These are phyloP conservation scores for Diaporthe eres DNA, from an alignment of 2,329 filamentous ascomycete genomes.

Conservation along the genomic window DNA sequence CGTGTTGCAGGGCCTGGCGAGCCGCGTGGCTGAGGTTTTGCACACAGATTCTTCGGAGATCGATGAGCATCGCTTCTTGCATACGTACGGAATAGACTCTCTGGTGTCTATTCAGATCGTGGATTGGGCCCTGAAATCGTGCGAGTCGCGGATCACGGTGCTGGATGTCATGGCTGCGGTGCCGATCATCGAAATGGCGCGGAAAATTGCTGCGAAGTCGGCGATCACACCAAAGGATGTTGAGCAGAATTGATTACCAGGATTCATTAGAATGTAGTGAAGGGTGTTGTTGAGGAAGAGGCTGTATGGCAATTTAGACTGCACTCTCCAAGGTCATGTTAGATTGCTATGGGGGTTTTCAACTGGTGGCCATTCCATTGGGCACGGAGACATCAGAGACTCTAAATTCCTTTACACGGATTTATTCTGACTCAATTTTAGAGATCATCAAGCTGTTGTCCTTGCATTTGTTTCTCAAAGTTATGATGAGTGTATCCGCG, in stretches of 20 bases:
- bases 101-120: neutral
- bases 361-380: neutral
- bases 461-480: too few species aligned
- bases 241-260: neutral
- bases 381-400: neutral
- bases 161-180: conserved; percentile 15
- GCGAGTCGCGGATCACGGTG: conserved; percentile 1
- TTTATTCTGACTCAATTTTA: neutral
- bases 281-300: neutral
- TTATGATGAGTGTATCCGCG: too few species aligned
- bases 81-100: neutral
- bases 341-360: neutral
- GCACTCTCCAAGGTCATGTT: neutral
- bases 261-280: neutral
- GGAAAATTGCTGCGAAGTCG: conserved; percentile 1
- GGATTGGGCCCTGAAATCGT: neutral
- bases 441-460: neutral
- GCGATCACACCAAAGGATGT: neutral
- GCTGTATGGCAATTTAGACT: neutral
- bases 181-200: neutral
- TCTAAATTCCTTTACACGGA: neutral
- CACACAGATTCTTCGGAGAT: neutral
- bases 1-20: neutral
- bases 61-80: conserved; percentile 1
- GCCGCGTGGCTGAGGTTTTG: neutral